A percentile compares a stretch with the other conserved stretches of the same genome.
Conservation (phyloP, 192 early-diverging fungal genomes). For the Podila minutissima region DNA sequence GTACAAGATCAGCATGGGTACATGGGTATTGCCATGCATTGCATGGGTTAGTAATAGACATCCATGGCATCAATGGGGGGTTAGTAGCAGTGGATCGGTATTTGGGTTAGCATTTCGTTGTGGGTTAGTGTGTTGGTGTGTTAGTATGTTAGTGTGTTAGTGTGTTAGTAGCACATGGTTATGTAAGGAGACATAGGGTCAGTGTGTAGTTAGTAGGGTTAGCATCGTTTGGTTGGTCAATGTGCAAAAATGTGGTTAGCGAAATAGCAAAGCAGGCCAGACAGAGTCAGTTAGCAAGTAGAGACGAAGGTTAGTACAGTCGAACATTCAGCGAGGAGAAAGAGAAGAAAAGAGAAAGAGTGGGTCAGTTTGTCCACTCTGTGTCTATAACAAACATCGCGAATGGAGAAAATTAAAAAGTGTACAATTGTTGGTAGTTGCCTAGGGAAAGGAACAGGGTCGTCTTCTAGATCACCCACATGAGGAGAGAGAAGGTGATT, state of each 20-base stretch:
- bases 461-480: neutral
- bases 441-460: neutral
- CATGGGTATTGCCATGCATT: neutral
- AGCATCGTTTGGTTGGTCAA: too few species aligned
- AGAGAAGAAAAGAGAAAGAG: too few species aligned
- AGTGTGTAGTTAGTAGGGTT: neutral
- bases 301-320: too few species aligned
- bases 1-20: neutral
- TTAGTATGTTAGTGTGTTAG: too few species aligned
- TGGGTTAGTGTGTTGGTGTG: slow-evolving; percentile 1
- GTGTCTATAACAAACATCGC: too few species aligned
- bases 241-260: too few species aligned
- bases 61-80: neutral
- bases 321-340: too few species aligned
- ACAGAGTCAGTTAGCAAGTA: too few species aligned
- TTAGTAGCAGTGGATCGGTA: neutral
- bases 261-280: too few species aligned
- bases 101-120: slow-evolving; percentile 1
- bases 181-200: neutral
- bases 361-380: too few species aligned
- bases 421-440: too few species aligned
- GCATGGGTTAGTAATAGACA: slow-evolving; percentile 2
- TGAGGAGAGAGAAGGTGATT: neutral
- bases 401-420: too few species aligned
- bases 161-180: neutral